phyloP scores from a whole-genome alignment of 805 yeast genomes.

The Candida bentonensis region DNA sequence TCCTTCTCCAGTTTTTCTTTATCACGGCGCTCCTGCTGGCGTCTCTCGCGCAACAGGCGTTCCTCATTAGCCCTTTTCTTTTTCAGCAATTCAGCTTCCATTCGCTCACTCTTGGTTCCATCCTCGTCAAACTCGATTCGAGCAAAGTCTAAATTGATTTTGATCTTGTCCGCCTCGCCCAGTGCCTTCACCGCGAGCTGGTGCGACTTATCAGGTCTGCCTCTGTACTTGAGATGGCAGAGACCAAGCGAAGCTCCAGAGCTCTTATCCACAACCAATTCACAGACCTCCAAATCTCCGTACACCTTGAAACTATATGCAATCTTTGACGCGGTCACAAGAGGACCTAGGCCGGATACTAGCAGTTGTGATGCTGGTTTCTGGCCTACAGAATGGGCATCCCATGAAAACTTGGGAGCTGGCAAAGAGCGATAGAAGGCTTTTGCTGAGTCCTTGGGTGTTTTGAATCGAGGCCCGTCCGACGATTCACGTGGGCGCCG shows the following conservation, averaged over 20 bases:
- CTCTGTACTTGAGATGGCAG: constrained; percentile 45
- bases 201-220: constrained; percentile 33
- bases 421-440: neutral
- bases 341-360: constrained; percentile 11
- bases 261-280: constrained; percentile 50
- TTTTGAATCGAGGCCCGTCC: neutral
- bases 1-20: neutral
- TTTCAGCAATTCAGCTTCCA: constrained; percentile 3
- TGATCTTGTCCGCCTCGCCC: constrained; percentile 28
- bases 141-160: constrained; percentile 37
- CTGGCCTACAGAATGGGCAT: neutral
- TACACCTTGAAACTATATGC: constrained; percentile 32
- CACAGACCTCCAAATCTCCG: constrained; percentile 50
- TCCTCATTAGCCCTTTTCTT: constrained; percentile 1
- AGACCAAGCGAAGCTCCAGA: constrained; percentile 73
- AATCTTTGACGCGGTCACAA: constrained; percentile 31
- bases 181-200: constrained; percentile 33
- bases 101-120: constrained; percentile 17
- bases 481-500: neutral
- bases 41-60: constrained; percentile 4
- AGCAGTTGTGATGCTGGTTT: neutral
- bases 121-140: constrained; percentile 18
- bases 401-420: neutral
- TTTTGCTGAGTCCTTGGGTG: neutral
- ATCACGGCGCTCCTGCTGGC: constrained; percentile 3